Evolutionary conservation across 1,284 basidiomycete species (phyloP), one percentile per base, ranked within the genome.

Genomic region (Boletus subluridellus): DNA sequence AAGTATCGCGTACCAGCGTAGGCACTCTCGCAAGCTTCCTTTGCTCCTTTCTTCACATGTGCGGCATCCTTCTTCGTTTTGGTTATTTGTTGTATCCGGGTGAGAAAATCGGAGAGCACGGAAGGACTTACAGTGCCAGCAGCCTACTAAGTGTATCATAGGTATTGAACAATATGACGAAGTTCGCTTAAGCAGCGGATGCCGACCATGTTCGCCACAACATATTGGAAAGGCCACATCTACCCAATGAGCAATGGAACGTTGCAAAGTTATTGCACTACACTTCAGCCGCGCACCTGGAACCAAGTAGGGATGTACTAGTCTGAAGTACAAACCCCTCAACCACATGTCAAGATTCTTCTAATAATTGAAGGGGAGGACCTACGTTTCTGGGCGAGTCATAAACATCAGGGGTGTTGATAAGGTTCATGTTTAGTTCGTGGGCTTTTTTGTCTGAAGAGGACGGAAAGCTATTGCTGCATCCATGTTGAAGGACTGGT

Each of bases 131-230:
- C 62, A 2, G 59, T 61, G n/a, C 62, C 62, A 17, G 45, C 39
- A 34, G 58, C 64, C 64, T 66, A 56, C 64, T 66, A 56, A 42
- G 17, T 26, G 10, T 28, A 34, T 17, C 39, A 39, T 9, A 10
- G 24, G 17, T 3, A 12, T 35, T 48, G 21, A 45, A 39, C 17
- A 21, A 46, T 34, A 51, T 9, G 26, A 45, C 30, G 24, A 32
- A n/a, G 21, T 9, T 50, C 0, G 38, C 35, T 46, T 10, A 26
- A 26, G 15, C 11, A 37, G 26, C 9, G 2, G 12, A 35, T 17
- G 32, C 63, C 10, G 17, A 56, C 63, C 60, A 67, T 63, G n/a
- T 54, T 59, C 35, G 52, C 17, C 28, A 50, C 44, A n/a, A 56
- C 65, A 5, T 60, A 37, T n/a, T 54, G 39, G 44, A 57, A 65